These are phyloP conservation scores for Chamaecyparis obtusa DNA, from an alignment of 75 land plant genomes.

Conservation along the genomic window DNA sequence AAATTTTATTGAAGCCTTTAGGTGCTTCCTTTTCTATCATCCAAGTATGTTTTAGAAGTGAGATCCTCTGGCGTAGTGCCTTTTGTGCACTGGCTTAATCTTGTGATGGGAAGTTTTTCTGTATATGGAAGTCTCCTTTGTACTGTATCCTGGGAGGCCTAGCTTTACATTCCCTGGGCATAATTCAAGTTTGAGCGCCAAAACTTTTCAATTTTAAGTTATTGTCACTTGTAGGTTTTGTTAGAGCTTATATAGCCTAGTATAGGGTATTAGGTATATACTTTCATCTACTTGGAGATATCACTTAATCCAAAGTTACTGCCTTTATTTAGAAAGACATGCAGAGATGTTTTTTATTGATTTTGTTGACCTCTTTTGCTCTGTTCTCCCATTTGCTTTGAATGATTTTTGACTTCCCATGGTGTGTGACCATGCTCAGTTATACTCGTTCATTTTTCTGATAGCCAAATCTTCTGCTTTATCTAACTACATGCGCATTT, in stretches of 20 bases:
- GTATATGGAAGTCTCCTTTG: not conserved
- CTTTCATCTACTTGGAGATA: not conserved
- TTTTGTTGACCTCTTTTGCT: not conserved
- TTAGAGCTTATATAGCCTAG: conserved; percentile 11
- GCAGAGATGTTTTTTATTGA: not conserved
- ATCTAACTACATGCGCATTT: not conserved
- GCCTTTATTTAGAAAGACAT: not conserved
- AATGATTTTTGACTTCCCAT: conserved; percentile 8
- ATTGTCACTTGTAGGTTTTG: not conserved
- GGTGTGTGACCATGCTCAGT: not conserved
- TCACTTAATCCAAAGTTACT: not conserved
- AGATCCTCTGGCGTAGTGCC: conserved; percentile 1
- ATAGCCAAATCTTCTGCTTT: not conserved
- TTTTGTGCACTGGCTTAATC: not conserved
- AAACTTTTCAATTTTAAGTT: not conserved
- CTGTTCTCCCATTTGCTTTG: not conserved
- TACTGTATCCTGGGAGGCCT: not conserved
- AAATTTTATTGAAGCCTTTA: not conserved
- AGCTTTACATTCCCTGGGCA: not conserved
- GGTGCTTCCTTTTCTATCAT: conserved; percentile 5
- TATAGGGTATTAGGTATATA: not conserved
- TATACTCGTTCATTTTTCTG: not conserved
- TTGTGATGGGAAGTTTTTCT: not conserved
- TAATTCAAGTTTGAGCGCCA: not conserved
- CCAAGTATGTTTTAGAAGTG: conserved; percentile 3